Evolutionary conservation across 1,139 yeast genomes (phyloP).

Genomic region (Candida gigantensis): DNA sequence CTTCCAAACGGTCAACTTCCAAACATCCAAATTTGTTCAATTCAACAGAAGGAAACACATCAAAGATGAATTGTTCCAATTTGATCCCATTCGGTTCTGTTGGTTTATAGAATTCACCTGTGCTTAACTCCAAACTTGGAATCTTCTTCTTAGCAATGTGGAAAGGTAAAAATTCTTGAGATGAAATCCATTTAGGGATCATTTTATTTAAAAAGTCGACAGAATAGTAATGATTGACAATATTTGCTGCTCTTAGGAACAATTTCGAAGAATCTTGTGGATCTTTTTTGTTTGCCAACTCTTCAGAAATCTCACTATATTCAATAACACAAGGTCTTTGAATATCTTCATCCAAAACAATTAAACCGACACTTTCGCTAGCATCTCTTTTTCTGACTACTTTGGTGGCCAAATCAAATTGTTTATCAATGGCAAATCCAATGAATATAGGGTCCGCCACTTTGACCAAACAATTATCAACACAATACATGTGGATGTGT

Average conservation of each 20-base stretch:
- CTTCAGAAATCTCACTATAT: slow-evolving; percentile 83
- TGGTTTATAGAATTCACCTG: slow-evolving; percentile 60
- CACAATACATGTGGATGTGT: slow-evolving; percentile 96
- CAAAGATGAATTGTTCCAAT: slow-evolving; percentile 95
- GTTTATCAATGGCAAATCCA: slow-evolving; percentile 74
- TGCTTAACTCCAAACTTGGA: slow-evolving; percentile 51
- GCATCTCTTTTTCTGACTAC: slow-evolving; percentile 94
- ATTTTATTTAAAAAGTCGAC: slow-evolving; percentile 61
- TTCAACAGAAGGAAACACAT: slow-evolving; percentile 82
- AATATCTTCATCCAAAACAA: slow-evolving; percentile 65
- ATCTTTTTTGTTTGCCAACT: slow-evolving; percentile 63
- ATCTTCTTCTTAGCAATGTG: slow-evolving; percentile 95
- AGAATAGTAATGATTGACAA: slow-evolving; percentile 94
- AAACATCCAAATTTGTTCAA: slow-evolving; percentile 82
- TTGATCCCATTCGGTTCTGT: slow-evolving; percentile 83
- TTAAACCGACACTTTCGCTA: slow-evolving; percentile 85
- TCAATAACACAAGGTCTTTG: slow-evolving; percentile 89
- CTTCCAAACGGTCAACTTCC: slow-evolving; percentile 83
- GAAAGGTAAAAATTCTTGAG: slow-evolving; percentile 73
- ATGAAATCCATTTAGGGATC: slow-evolving; percentile 71
- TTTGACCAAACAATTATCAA: slow-evolving; percentile 87
- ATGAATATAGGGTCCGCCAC: slow-evolving; percentile 93
- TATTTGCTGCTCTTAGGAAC: slow-evolving; percentile 89
- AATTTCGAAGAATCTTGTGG: slow-evolving; percentile 55
- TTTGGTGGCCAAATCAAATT: slow-evolving; percentile 83